Conservation (phyloP, 345 rosid species). For the Eucalyptus cloeziana region DNA sequence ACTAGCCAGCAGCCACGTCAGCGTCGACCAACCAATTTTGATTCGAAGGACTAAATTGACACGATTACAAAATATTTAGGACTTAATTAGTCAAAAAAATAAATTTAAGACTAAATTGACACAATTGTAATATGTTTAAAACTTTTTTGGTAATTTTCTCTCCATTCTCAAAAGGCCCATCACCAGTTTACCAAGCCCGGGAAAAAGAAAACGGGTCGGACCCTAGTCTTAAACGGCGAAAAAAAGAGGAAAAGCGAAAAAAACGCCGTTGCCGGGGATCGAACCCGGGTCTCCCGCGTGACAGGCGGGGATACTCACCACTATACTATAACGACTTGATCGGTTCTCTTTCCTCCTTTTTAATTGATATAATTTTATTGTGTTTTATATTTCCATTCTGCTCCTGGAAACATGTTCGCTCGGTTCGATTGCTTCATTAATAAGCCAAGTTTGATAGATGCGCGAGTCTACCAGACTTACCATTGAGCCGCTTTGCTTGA, state of each 20-base stretch:
- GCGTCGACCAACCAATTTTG: too few relatives aligned
- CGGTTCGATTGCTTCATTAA: background rate
- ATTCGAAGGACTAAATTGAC: too few relatives aligned
- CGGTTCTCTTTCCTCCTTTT: rapidly evolving
- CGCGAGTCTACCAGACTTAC: background rate
- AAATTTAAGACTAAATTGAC: too few relatives aligned
- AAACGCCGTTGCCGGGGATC: constrained; percentile 90
- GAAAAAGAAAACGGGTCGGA: background rate
- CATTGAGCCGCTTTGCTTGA: background rate
- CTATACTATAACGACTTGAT: constrained; percentile 69
- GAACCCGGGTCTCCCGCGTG: constrained; percentile 96
- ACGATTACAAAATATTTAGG: too few relatives aligned
- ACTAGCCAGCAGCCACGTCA: too few relatives aligned
- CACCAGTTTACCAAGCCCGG: background rate
- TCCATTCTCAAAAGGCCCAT: background rate
- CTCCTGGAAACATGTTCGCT: background rate
- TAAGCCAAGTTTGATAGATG: background rate
- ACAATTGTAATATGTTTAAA: too few relatives aligned
- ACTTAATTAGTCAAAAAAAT: too few relatives aligned
- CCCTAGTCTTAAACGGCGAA: background rate
- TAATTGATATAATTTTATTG: rapidly evolving
- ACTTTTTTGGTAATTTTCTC: too few relatives aligned
- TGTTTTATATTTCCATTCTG: rapidly evolving
- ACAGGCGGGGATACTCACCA: constrained; percentile 93
- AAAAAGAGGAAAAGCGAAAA: background rate